Conservation (phyloP, 441 rosid genomes). For the Euphorbia schlechtendalii region DNA sequence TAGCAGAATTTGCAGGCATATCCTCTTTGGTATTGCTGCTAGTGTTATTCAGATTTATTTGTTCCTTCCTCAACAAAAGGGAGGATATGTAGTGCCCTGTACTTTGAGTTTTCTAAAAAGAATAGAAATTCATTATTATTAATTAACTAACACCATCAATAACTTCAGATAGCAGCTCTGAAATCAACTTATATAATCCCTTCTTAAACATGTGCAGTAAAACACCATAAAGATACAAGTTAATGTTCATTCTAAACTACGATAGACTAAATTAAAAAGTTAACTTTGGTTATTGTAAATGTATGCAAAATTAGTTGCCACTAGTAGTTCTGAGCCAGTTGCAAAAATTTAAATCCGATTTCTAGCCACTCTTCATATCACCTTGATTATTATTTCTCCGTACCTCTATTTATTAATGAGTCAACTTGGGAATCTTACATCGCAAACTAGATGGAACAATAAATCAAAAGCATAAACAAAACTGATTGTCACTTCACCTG, state of each 20-base stretch:
- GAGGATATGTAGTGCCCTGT: constrained; percentile 39
- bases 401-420: background rate
- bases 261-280: background rate
- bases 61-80: constrained; percentile 40
- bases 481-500: constrained; percentile 32
- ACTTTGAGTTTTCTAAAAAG: constrained; percentile 57
- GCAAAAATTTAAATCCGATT: background rate
- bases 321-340: background rate
- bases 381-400: background rate
- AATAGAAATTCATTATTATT: constrained; percentile 17
- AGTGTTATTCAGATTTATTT: constrained; percentile 37
- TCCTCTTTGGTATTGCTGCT: constrained; percentile 42
- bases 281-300: too few relatives aligned
- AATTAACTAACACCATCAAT: too few relatives aligned
- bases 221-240: background rate
- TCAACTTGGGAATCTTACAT: background rate
- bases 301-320: background rate
- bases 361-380: background rate
- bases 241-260: background rate
- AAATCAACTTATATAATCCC: background rate
- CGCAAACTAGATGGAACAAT: constrained; percentile 2
- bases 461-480: constrained; percentile 10
- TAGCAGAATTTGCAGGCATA: constrained; percentile 52
- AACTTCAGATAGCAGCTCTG: too few relatives aligned
- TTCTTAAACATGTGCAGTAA: background rate